Evolutionary conservation across 352 stramenopile genomes (phyloP).

Genomic region (Phytopythium mirpurense): DNA sequence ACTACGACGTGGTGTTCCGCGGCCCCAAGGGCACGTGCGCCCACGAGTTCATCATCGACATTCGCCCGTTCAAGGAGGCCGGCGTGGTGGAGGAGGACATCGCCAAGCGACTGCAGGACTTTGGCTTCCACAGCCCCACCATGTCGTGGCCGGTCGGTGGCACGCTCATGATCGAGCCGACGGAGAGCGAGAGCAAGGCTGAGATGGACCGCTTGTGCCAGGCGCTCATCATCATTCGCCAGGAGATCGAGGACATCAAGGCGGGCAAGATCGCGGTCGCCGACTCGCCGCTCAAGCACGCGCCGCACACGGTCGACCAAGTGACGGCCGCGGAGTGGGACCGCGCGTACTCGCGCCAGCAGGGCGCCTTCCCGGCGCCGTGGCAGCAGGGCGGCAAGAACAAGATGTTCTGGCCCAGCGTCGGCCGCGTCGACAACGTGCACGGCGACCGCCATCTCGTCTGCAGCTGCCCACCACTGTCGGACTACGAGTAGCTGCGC

Average conservation of each 20-base stretch:
- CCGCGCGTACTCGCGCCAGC: constrained; percentile 91
- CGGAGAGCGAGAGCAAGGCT: constrained; percentile 97
- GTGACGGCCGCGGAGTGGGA: constrained; percentile 94
- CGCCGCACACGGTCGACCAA: constrained; percentile 96
- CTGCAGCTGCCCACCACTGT: constrained; percentile 97
- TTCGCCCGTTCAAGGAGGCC: constrained; percentile 94
- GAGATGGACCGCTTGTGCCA: constrained; percentile 98
- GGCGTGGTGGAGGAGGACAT: constrained; percentile 97
- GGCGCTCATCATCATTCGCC: constrained; percentile 93
- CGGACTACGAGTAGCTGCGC: constrained; percentile 82
- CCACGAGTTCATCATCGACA: constrained; percentile 99
- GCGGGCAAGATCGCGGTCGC: constrained; percentile 88
- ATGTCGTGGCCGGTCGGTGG: constrained; percentile 99
- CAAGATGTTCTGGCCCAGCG: constrained; percentile 98
- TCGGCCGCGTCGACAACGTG: constrained; percentile 98
- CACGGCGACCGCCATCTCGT: constrained; percentile 98
- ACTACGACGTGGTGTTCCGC: constrained; percentile 96
- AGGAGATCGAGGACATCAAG: constrained; percentile 97
- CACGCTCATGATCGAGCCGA: constrained; percentile 99
- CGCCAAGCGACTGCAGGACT: constrained; percentile 98
- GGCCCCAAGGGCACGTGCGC: constrained; percentile 97
- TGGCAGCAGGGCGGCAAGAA: constrained; percentile 90
- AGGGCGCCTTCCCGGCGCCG: constrained; percentile 93
- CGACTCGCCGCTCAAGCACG: constrained; percentile 95
- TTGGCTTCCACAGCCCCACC: constrained; percentile 99